Conservation (phyloP, 345 rosid species). For the Bruguiera sexangula region DNA sequence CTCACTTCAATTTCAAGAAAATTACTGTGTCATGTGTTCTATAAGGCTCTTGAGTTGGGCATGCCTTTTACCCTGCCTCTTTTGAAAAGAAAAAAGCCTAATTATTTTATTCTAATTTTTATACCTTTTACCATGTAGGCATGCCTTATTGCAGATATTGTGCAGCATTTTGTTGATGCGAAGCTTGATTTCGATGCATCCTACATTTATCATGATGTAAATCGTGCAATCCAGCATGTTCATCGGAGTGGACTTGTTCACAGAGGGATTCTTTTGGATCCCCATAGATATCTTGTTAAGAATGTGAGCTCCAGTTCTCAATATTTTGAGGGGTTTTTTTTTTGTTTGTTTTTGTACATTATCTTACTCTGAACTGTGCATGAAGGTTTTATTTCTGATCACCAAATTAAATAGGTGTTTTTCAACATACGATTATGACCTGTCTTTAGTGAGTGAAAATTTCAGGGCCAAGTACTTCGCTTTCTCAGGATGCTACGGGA, state of each 20-base stretch:
- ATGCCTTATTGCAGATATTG: constrained; percentile 92
- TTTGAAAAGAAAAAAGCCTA: background rate
- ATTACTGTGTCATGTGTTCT: no score
- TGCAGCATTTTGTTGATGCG: constrained; percentile 86
- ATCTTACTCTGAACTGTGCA: background rate
- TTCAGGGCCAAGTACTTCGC: constrained; percentile 58
- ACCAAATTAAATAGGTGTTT: constrained; percentile 8
- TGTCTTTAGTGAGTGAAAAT: constrained; percentile 15
- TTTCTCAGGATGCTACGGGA: constrained; percentile 75
- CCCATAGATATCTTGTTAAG: constrained; percentile 71
- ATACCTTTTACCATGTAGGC: constrained; percentile 42
- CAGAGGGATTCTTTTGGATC: constrained; percentile 83
- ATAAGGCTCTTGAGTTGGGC: background rate
- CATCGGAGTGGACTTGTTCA: constrained; percentile 91
- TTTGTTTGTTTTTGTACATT: background rate
- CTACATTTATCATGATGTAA: constrained; percentile 92
- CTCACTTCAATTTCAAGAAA: no score
- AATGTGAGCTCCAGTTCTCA: constrained; percentile 45
- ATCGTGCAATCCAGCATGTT: constrained; percentile 91
- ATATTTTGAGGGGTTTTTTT: background rate
- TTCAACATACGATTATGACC: constrained; percentile 8
- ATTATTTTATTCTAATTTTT: constrained; percentile 4
- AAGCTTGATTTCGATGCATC: constrained; percentile 91
- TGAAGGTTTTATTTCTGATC: background rate
- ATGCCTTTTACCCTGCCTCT: background rate